phyloP scores from a whole-genome alignment of 805 yeast species.

The Ogataea methanolica region DNA sequence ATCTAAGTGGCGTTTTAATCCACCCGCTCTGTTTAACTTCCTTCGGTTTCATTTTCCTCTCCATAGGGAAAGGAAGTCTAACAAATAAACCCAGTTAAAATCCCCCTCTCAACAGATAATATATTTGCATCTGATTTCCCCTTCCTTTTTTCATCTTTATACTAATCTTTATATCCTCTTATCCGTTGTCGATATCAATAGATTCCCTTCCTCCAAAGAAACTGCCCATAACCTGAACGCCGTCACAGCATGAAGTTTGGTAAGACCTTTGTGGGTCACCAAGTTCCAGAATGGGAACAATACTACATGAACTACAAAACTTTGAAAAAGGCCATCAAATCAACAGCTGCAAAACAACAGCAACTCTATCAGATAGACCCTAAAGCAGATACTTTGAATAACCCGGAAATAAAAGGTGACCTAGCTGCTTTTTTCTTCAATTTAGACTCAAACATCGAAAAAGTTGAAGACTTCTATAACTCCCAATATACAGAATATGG shows the following conservation, averaged over 20 bases:
- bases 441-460: conserved; percentile 76
- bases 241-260: conserved; percentile 68
- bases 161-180: no score
- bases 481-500: conserved; percentile 70
- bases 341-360: conserved; percentile 43
- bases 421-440: conserved; percentile 69
- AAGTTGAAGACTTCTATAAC: conserved; percentile 75
- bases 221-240: neutral
- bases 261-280: conserved; percentile 73
- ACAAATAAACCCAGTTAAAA: no score
- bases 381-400: conserved; percentile 32
- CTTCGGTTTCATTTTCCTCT: no score
- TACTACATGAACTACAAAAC: conserved; percentile 82
- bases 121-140: no score
- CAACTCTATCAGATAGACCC: conserved; percentile 22
- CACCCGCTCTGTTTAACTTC: no score
- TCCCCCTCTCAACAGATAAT: no score
- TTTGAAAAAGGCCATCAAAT: conserved; percentile 75
- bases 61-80: no score
- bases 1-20: no score
- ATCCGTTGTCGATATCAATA: no score
- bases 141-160: no score
- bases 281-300: conserved; percentile 90
- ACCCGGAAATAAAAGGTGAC: conserved; percentile 40
- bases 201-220: neutral